Conservation (phyloP, 2,329 filamentous ascomycete genomes). For the Diaporthe amygdali region DNA sequence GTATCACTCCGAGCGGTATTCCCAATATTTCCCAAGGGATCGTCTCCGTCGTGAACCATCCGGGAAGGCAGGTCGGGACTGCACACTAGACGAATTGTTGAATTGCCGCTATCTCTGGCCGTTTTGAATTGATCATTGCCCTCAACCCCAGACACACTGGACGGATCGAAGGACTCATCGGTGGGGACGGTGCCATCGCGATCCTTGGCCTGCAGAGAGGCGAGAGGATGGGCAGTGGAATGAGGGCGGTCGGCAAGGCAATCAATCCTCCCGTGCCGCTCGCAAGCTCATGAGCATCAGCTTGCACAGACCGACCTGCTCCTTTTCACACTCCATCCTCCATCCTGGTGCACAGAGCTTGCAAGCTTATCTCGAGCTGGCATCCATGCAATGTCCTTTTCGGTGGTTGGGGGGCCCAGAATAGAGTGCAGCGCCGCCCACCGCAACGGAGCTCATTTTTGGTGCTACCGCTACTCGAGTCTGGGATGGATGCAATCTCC, state of each 20-base stretch:
- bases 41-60: background rate
- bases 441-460: conserved; percentile 6
- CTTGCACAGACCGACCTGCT: background rate
- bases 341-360: background rate
- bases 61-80: background rate
- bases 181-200: background rate
- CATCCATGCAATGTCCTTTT: conserved; percentile 1
- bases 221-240: conserved; percentile 6
- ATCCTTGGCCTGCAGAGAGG: conserved; percentile 1
- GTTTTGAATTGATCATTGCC: conserved; percentile 1
- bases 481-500: background rate
- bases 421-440: conserved; percentile 4
- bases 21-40: conserved; percentile 1
- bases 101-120: conserved; percentile 1
- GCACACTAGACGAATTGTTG: background rate
- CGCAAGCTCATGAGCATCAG: background rate
- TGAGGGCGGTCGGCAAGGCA: conserved; percentile 3
- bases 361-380: conserved; percentile 20
- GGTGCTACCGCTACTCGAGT: background rate
- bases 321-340: background rate
- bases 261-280: background rate
- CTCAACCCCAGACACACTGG: background rate
- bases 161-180: background rate
- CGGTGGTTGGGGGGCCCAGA: background rate
- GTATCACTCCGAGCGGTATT: background rate